These are phyloP conservation scores for Baorangia bicolor DNA, from an alignment of 768 basidiomycete genomes.

Conservation along the genomic window DNA sequence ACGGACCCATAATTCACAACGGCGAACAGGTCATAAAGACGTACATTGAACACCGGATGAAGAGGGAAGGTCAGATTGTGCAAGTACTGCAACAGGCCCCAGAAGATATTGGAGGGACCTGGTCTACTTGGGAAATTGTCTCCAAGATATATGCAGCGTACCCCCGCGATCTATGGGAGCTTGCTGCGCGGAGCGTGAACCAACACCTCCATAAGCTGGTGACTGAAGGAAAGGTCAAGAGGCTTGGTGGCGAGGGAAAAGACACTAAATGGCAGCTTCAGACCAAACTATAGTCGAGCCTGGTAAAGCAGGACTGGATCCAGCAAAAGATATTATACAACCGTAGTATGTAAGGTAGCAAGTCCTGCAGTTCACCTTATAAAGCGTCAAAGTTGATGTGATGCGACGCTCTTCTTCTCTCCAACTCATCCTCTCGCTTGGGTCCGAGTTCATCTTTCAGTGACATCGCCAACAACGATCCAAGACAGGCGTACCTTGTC, in stretches of 20 bases:
- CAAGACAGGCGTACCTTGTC: conserved; percentile 70
- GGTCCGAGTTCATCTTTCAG: conserved; percentile 1
- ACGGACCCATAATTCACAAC: conserved; percentile 74
- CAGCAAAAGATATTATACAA: conserved; percentile 4
- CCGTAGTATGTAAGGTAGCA: conserved; percentile 19
- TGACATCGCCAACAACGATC: neutral
- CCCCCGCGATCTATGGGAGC: conserved; percentile 66
- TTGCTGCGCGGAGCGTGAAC: conserved; percentile 67
- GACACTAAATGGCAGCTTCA: conserved; percentile 48
- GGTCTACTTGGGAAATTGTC: conserved; percentile 70
- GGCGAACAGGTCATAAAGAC: conserved; percentile 58
- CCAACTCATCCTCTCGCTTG: conserved; percentile 92
- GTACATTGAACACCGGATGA: conserved; percentile 80
- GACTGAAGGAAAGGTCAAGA: conserved; percentile 56
- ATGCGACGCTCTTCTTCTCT: conserved; percentile 84
- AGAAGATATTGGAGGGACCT: conserved; percentile 22
- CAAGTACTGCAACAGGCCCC: conserved; percentile 41
- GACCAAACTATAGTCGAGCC: conserved; percentile 3
- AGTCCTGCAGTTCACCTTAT: conserved; percentile 32
- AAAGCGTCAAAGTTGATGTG: conserved; percentile 97
- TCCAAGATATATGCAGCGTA: conserved; percentile 67
- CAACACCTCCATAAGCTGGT: conserved; percentile 75
- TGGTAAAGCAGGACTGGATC: neutral
- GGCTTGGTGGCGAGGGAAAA: conserved; percentile 50
- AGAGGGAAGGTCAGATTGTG: conserved; percentile 80